phyloP scores from a whole-genome alignment of 140 eudicot species.

The Senecio squalidus region DNA sequence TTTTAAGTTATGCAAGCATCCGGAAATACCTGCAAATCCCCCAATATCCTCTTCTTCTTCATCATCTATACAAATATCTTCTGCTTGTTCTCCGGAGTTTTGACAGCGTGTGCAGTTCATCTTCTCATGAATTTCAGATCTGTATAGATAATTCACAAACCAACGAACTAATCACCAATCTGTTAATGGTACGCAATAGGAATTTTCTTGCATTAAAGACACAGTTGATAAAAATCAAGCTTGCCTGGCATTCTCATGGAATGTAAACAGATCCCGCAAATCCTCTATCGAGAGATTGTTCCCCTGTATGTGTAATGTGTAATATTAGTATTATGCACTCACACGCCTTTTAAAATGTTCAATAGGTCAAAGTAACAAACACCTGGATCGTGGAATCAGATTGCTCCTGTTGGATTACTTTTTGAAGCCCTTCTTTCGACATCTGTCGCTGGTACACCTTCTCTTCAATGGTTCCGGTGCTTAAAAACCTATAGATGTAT shows the following conservation, averaged over 20 bases:
- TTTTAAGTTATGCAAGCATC: constrained; percentile 69
- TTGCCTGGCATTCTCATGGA: constrained; percentile 66
- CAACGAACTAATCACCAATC: background rate
- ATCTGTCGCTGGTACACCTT: constrained; percentile 99
- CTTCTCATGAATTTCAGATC: constrained; percentile 94
- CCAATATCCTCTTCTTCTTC: constrained; percentile 73
- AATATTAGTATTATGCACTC: constrained; percentile 11
- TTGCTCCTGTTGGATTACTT: constrained; percentile 94
- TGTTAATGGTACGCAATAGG: background rate
- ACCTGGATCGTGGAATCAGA: constrained; percentile 54
- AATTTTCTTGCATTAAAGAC: background rate
- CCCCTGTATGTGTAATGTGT: constrained; percentile 50
- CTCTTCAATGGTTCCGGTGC: constrained; percentile 98
- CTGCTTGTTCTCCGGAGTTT: constrained; percentile 23
- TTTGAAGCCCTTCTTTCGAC: constrained; percentile 99
- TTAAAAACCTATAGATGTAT: constrained; percentile 88
- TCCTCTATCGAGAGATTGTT: constrained; percentile 82
- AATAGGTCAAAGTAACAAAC: background rate
- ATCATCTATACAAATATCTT: constrained; percentile 24
- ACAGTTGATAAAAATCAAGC: constrained; percentile 3
- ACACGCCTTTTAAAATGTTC: constrained; percentile 5
- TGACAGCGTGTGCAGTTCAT: constrained; percentile 81
- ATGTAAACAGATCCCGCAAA: constrained; percentile 84
- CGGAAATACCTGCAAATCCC: constrained; percentile 85
- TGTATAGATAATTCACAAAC: constrained; percentile 16